phyloP scores from a whole-genome alignment of 2,329 filamentous ascomycete genomes.

The Amauroascus verrucosus region DNA sequence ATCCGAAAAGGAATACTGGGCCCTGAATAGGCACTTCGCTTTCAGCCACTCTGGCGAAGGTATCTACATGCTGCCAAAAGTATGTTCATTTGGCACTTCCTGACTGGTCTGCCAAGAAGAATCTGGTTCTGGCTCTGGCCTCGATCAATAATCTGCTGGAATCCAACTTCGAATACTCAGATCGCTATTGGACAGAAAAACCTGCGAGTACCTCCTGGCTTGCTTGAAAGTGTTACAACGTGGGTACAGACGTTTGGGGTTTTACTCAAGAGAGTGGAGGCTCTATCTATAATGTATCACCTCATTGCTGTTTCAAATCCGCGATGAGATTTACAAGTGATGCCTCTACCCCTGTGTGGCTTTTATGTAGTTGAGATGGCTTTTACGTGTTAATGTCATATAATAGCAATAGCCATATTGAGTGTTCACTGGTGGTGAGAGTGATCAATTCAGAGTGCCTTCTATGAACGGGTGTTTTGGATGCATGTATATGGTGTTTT shows the following conservation, averaged over 20 bases:
- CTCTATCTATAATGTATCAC: no score
- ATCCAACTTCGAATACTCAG: neutral
- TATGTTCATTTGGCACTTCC: neutral
- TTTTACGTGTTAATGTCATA: no score
- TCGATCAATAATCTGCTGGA: neutral
- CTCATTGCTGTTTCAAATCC: no score
- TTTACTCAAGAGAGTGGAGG: neutral
- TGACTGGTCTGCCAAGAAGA: neutral
- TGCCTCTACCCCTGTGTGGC: no score
- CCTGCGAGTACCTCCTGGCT: neutral
- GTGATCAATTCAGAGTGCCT: no score
- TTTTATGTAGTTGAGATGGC: no score
- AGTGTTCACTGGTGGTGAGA: no score
- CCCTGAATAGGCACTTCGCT: slow-evolving; percentile 10
- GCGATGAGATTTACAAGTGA: no score
- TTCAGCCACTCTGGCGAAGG: slow-evolving; percentile 10
- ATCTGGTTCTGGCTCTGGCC: neutral
- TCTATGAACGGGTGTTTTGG: no score
- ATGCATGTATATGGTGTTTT: no score
- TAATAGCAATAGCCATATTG: no score
- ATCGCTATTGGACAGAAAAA: neutral
- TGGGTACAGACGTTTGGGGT: neutral
- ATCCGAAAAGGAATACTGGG: slow-evolving; percentile 12
- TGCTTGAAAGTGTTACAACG: neutral
- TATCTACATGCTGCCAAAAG: slow-evolving; percentile 7